phyloP scores from a whole-genome alignment of 2,329 filamentous ascomycete genomes.

The Trichophyton verrucosum region DNA sequence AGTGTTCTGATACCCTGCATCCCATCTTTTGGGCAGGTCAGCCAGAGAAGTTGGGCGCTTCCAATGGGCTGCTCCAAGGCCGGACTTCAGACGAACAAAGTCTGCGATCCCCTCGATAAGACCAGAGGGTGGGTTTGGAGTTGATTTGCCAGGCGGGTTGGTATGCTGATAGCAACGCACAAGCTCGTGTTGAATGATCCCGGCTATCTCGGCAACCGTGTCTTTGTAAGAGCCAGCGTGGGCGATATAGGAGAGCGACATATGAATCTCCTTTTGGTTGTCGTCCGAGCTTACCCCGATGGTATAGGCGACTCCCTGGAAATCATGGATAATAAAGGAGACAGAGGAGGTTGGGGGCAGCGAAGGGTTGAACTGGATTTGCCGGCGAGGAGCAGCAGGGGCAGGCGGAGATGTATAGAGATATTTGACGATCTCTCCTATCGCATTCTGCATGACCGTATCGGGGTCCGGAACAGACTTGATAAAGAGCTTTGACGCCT shows the following conservation, averaged over 20 bases:
- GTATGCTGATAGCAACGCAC: slow-evolving; percentile 91
- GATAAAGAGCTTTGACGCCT: slow-evolving; percentile 57
- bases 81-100: slow-evolving; percentile 69
- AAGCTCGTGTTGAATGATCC: slow-evolving; percentile 81
- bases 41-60: slow-evolving; percentile 38
- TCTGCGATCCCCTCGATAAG: slow-evolving; percentile 87
- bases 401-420: slow-evolving; percentile 48
- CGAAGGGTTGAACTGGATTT: slow-evolving; percentile 20
- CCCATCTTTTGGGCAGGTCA: slow-evolving; percentile 55
- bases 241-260: slow-evolving; percentile 64
- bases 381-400: slow-evolving; percentile 12
- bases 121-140: slow-evolving; percentile 47
- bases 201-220: slow-evolving; percentile 52
- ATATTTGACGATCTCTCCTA: slow-evolving; percentile 55
- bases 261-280: slow-evolving; percentile 88
- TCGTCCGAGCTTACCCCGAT: slow-evolving; percentile 63
- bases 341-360: slow-evolving; percentile 65
- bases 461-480: slow-evolving; percentile 48
- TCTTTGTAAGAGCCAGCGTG: slow-evolving; percentile 17
- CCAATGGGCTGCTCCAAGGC: slow-evolving; percentile 74
- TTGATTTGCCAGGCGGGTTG: slow-evolving; percentile 32
- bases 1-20: slow-evolving; percentile 79
- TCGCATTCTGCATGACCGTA: slow-evolving; percentile 47
- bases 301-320: slow-evolving; percentile 82
- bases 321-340: slow-evolving; percentile 65